Base-by-base conservation (phyloP, 805 yeast species). In the Schwanniomyces yamadae region DNA sequence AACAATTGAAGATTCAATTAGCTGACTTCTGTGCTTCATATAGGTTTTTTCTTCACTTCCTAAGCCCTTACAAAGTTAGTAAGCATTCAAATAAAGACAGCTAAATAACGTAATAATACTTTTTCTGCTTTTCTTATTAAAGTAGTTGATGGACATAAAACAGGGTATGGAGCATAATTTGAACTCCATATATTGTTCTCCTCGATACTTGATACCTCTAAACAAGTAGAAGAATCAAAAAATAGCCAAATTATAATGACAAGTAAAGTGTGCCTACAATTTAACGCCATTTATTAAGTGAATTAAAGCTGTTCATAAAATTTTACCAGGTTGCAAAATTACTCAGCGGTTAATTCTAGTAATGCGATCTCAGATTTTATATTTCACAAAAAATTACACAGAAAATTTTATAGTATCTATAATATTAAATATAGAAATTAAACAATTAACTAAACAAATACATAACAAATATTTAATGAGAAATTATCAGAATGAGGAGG, bases 1-100 rank as follows among this genome's bases (percentile, higher is more conserved):
- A 9, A 35, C 32, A 4, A 72, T 37, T 1, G 61, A 57, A 3
- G 27, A 26, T 21, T 59, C 61, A 1, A 70, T 66, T 14, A 49
- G 25, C 5, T 40, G 33, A 23, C 54, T 54, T 15, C 73, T 57
- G 15, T 59, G 50, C 0, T 19, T 17, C 3, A 64, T 48, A 23
- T 69, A 69, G 1, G 37, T 40, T 8, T 23, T 18, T 34, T 62
- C 69, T 12, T 50, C 42, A 1, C 35, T 33, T 17, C 53, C 38
- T 22, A 57, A 18, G 7, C 15, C 11, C 46, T 50, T 4, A 13
- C 13, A 15, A 23, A 23, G 33, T 26, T 27, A 16, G 32, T 35
- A 31, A n/a, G 24, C 13, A 23, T 13, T 25, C 16, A 13, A 22
- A 5, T 12, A 10, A 15, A 13, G 12, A 19, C 16, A 18, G 11